Evolutionary conservation across 805 yeast species (phyloP).

Genomic region (Metschnikowia lochheadii): DNA sequence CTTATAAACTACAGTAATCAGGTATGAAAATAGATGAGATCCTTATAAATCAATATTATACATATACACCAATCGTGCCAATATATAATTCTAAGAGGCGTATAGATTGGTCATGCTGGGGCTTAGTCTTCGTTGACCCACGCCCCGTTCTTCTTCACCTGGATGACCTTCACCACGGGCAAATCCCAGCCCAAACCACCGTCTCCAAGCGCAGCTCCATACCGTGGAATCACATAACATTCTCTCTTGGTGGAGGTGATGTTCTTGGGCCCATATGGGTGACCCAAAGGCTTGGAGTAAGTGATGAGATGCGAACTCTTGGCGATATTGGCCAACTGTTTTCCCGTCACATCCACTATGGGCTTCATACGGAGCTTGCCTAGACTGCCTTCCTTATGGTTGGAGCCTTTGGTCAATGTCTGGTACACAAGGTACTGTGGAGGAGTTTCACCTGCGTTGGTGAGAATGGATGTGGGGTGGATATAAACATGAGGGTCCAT

Average conservation of each 20-base stretch:
- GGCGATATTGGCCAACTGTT: conserved; percentile 74
- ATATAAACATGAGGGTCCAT: conserved; percentile 62
- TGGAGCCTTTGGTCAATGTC: conserved; percentile 54
- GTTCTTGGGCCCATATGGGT: conserved; percentile 79
- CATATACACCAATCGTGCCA: background rate
- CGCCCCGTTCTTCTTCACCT: conserved; percentile 58
- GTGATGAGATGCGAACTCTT: conserved; percentile 67
- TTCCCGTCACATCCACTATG: conserved; percentile 69
- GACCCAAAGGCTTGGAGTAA: conserved; percentile 88
- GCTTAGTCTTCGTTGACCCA: conserved; percentile 48
- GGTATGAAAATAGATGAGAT: too few species aligned
- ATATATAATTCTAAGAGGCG: too few species aligned
- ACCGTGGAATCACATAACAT: conserved; percentile 86
- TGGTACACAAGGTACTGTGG: conserved; percentile 77
- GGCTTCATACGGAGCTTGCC: conserved; percentile 63
- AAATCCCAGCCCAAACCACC: conserved; percentile 93
- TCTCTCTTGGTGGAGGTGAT: conserved; percentile 66
- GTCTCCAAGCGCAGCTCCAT: conserved; percentile 77
- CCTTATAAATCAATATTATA: background rate
- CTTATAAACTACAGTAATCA: too few species aligned
- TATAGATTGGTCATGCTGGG: background rate
- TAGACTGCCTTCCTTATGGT: conserved; percentile 38
- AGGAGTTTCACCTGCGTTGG: conserved; percentile 60
- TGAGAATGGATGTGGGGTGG: conserved; percentile 72
- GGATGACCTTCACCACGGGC: conserved; percentile 70